These are phyloP conservation scores for Hanseniaspora guilliermondii DNA, from an alignment of 805 yeast species.

Conservation along the genomic window DNA sequence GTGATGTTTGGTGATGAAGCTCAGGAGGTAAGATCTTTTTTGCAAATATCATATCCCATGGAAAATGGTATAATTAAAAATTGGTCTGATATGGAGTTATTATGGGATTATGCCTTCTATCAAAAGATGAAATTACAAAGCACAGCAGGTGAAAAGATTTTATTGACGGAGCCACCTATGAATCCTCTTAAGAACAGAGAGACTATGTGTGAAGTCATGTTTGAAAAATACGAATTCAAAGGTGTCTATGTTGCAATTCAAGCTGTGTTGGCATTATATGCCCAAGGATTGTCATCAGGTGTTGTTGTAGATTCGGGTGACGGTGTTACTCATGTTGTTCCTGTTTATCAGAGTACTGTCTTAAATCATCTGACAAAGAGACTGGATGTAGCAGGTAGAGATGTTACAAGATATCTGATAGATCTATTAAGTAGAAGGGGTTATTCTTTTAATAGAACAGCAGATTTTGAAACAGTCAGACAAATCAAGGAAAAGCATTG, in stretches of 20 bases:
- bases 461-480: slow-evolving; percentile 96
- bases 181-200: slow-evolving; percentile 87
- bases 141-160: slow-evolving; percentile 62
- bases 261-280: slow-evolving; percentile 94
- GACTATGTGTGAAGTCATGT: slow-evolving; percentile 87
- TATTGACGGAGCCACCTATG: slow-evolving; percentile 96
- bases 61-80: slow-evolving; percentile 94
- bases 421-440: slow-evolving; percentile 87
- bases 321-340: slow-evolving; percentile 96
- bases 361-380: slow-evolving; percentile 84
- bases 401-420: slow-evolving; percentile 91
- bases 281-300: slow-evolving; percentile 92
- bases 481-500: slow-evolving; percentile 94
- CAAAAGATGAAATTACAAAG: slow-evolving; percentile 75
- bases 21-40: slow-evolving; percentile 71
- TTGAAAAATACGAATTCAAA: slow-evolving; percentile 80
- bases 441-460: slow-evolving; percentile 94
- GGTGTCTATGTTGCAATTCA: slow-evolving; percentile 94
- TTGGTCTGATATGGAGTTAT: slow-evolving; percentile 98
- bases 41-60: slow-evolving; percentile 95
- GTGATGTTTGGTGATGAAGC: slow-evolving; percentile 98
- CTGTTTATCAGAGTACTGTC: slow-evolving; percentile 95
- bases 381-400: slow-evolving; percentile 95
- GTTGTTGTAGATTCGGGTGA: slow-evolving; percentile 93
- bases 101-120: slow-evolving; percentile 95